Base-by-base conservation (phyloP, 1,284 basidiomycete genomes). In the Ustilago vetiveriae region DNA sequence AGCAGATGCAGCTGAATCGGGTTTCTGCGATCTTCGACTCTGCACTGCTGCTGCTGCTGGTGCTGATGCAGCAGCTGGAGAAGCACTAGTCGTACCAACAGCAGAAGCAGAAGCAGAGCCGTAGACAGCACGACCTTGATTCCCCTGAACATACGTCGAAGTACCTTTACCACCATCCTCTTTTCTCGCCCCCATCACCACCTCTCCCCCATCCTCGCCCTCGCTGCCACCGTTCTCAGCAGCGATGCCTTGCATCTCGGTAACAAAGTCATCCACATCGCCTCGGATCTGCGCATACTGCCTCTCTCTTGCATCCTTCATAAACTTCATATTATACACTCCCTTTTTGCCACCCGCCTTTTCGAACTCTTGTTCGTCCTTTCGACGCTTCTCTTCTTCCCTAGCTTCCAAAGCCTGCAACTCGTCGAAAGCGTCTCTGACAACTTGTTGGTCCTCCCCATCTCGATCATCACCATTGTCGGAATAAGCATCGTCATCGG, bases 261-360 rank as follows among this genome's bases (percentile, higher is more conserved):
- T 58, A 23, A 77, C 62, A 33, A 79, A 69, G 40, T 75, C 69
- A 41, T 70, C 58, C 39, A 76, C 68, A 6, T 71, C 58, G 2
- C 76, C 76, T 5, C 59, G 36, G 4, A 76, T 62, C 17, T 55
- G 45, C 11, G 54, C 47, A 19, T 65, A 66, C 47, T 77, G 66
- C 16, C 73, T 64, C 21, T 75, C 75, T 27, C 78, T 53, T 1
- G 81, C 81, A 35, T 81, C 80, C 54, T 75, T 69, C 81, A 82
- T 82, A 32, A 82, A 82, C 62, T 82, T 82, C 81, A 82, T 82
- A 16, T 52, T 55, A 46, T 78, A 75, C 0, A 81, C 67, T n/a
- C 74, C 72, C 51, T 69, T 75, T 37, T 73, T 73, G 19, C 72
- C 74, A 22, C 66, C 76, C 0, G 64, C 66, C 0, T 44, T 22